A percentile compares a stretch with the other conserved stretches of the same genome.
phyloP scores from a whole-genome alignment of 2,329 filamentous ascomycete species.

The Pseudocercospora vitis region DNA sequence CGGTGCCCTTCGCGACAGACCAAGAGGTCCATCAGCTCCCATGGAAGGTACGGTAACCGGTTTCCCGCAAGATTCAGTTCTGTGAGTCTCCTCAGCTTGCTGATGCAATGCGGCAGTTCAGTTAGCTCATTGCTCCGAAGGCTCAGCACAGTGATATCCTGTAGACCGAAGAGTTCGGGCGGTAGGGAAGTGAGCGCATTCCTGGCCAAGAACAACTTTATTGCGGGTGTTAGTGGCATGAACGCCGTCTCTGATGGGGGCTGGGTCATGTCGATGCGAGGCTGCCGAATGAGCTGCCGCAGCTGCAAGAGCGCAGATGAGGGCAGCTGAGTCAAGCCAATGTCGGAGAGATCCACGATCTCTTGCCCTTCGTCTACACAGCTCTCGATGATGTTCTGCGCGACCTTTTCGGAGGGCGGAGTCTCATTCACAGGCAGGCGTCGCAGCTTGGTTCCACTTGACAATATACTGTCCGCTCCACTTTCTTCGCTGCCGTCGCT shows the following conservation, averaged over 20 bases:
- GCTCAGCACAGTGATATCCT: conserved; percentile 64
- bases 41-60: conserved; percentile 59
- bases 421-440: conserved; percentile 4
- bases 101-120: conserved; percentile 62
- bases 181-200: conserved; percentile 62
- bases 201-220: conserved; percentile 62
- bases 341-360: conserved; percentile 59
- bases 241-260: conserved; percentile 58
- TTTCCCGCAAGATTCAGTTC: conserved; percentile 69
- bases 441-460: conserved; percentile 4
- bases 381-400: conserved; percentile 28
- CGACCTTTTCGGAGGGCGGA: conserved; percentile 24
- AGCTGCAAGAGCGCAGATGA: conserved; percentile 60
- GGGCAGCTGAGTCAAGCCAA: conserved; percentile 56
- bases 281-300: conserved; percentile 39
- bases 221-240: conserved; percentile 56
- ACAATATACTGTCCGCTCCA: conserved; percentile 6
- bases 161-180: conserved; percentile 60
- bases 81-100: conserved; percentile 57
- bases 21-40: conserved; percentile 61
- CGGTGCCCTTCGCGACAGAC: conserved; percentile 46
- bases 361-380: conserved; percentile 58
- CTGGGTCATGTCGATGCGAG: conserved; percentile 30
- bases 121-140: conserved; percentile 63
- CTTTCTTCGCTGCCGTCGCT: conserved; percentile 53